phyloP scores from a whole-genome alignment of 495 filamentous ascomycete genomes.

The Chaetomidium leptoderma region DNA sequence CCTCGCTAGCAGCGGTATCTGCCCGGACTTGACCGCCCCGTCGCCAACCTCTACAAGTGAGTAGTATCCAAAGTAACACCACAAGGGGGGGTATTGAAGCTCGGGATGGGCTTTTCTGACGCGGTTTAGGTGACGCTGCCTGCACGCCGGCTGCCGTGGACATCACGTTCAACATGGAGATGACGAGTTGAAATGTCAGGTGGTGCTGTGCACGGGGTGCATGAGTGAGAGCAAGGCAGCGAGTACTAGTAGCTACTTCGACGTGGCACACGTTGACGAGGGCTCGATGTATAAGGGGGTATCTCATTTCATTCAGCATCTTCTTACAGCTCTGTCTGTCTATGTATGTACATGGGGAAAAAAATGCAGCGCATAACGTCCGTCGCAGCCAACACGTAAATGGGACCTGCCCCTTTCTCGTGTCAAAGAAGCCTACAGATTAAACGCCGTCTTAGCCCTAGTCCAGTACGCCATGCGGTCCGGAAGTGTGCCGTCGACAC shows the following conservation, averaged over 20 bases:
- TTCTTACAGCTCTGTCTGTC: neutral
- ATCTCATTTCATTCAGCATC: neutral
- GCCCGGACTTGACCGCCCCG: slow-evolving; percentile 22
- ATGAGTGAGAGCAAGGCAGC: too few relatives aligned
- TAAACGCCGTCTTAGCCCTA: slow-evolving; percentile 42
- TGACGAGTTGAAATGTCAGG: slow-evolving; percentile 47
- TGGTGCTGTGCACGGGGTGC: slow-evolving; percentile 54
- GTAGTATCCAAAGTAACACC: too few relatives aligned
- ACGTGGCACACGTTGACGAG: too few relatives aligned
- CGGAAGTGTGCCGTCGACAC: slow-evolving; percentile 43
- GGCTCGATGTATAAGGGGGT: too few relatives aligned
- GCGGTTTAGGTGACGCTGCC: slow-evolving; percentile 25
- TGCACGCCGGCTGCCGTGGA: slow-evolving; percentile 43
- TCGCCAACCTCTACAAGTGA: slow-evolving; percentile 8
- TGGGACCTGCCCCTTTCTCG: neutral
- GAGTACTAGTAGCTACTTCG: too few relatives aligned
- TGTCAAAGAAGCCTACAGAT: slow-evolving; percentile 24
- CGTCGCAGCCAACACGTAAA: neutral
- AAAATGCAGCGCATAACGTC: neutral
- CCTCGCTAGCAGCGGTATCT: slow-evolving; percentile 41
- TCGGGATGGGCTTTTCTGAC: neutral
- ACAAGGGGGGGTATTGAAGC: neutral
- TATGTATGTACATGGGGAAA: neutral
- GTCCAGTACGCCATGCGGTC: slow-evolving; percentile 56
- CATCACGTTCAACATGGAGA: slow-evolving; percentile 56